Percentiles rank a stretch among this genome's conserved stretches.
Conservation (phyloP, 108 stramenopile species). For the Tribonema minus region DNA sequence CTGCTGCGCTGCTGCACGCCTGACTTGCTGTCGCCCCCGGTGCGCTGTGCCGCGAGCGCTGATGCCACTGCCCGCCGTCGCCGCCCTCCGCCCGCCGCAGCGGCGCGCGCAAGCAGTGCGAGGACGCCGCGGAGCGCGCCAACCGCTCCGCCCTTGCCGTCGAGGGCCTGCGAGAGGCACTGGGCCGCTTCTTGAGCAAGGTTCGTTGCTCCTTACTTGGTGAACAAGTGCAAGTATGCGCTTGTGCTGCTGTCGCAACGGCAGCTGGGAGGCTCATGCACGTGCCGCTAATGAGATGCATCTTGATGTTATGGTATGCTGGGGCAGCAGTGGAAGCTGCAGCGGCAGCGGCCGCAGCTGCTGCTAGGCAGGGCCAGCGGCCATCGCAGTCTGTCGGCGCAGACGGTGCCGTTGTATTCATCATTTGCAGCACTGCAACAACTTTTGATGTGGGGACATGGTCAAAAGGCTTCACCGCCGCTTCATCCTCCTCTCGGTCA, state of each 20-base stretch:
- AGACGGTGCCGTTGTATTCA: too few relatives aligned
- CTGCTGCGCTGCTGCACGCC: too few relatives aligned
- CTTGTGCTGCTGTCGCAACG: background rate
- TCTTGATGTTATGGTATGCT: too few relatives aligned
- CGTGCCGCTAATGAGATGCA: too few relatives aligned
- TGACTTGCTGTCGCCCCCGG: too few relatives aligned
- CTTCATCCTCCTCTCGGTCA: too few relatives aligned
- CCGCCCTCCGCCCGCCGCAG: too few relatives aligned
- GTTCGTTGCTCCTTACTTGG: background rate
- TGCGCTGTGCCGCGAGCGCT: too few relatives aligned
- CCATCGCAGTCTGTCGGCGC: background rate
- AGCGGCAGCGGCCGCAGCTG: background rate
- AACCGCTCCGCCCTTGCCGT: conserved; percentile 41
- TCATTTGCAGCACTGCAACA: too few relatives aligned
- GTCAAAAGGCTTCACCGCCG: too few relatives aligned
- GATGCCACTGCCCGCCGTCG: too few relatives aligned
- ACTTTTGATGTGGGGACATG: too few relatives aligned
- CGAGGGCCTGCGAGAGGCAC: conserved; percentile 46
- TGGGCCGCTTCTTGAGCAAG: conserved; percentile 52
- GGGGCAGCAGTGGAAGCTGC: background rate
- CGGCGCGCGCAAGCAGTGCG: conserved; percentile 46
- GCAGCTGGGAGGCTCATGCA: background rate
- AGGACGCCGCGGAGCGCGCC: conserved; percentile 45
- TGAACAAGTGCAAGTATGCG: background rate
- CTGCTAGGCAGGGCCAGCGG: background rate